Evolutionary conservation across 495 filamentous ascomycete species (phyloP), one percentile per base, ranked within the genome.

Genomic region (Podospora didyma): DNA sequence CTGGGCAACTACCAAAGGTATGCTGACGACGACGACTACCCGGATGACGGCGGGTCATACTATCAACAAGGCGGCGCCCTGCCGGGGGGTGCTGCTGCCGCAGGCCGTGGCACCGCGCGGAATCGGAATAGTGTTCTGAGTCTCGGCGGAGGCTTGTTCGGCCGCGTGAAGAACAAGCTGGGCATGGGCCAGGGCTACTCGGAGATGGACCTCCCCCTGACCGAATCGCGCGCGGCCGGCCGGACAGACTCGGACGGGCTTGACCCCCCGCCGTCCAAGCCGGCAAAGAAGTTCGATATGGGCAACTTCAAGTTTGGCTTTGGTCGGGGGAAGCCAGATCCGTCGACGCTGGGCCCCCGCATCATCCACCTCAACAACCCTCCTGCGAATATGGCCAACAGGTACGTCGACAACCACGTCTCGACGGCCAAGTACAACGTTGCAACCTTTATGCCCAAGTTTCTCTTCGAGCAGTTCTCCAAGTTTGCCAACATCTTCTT

Each of bases 401-500:
- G 91, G 67, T 97, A 92, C 72, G 81, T 92, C 56, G 88, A 93
- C 79, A 99, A 99, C 69, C 89, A 97, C 69, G 87, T 99, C 46
- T 97, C 93, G 7, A 99, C 95, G 2, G 87, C 95, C 62, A 99
- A 99, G 69, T 99, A 99, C 81, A 99, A 97, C 70, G 63, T 92
- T 65, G 79, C 89, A 50, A 96, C 90, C n/a, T 97, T 97, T 71
- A 65, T 97, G 24, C 93, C 94, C 47, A 99, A 99, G 72, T 99
- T 99, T 76, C 77, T 99, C 20, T 95, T 92, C 73, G 95, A 99
- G 67, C 95, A 99, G 72, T 99, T 99, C 77, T 96, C 91, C 49
- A 99, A 96, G 75, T 97, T 96, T 74, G 95, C 94, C 74, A 99
- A 99, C 69, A 69, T 99, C 61, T 99, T 99, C 79, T 99, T 99